These are phyloP conservation scores for Zymoseptoria passerinii DNA, from an alignment of 2,329 filamentous ascomycete species.

Conservation along the genomic window DNA sequence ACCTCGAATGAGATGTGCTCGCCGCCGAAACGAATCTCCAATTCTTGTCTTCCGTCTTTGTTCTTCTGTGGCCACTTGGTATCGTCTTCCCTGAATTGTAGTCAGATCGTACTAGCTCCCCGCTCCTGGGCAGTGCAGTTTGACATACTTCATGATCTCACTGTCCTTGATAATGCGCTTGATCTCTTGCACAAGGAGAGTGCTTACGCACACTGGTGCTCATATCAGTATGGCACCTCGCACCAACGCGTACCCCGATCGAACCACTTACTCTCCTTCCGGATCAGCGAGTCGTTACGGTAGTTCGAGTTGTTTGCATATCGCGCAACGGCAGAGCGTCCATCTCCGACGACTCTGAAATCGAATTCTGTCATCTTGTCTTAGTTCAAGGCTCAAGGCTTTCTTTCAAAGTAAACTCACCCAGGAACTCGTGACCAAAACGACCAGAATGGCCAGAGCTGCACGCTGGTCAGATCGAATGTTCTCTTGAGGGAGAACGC, in stretches of 20 bases:
- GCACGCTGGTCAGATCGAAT: conserved; percentile 6
- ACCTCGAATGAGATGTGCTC: conserved; percentile 99
- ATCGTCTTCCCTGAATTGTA: conserved; percentile 72
- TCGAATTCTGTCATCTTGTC: conserved; percentile 67
- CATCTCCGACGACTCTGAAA: conserved; percentile 85
- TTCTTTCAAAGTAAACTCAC: conserved; percentile 42
- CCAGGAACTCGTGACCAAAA: conserved; percentile 96
- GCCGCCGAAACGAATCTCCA: conserved; percentile 86
- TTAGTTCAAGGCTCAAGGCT: background rate
- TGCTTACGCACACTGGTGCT: conserved; percentile 82
- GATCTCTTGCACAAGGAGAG: conserved; percentile 83
- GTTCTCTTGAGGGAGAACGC: background rate
- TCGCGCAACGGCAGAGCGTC: conserved; percentile 82
- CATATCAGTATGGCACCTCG: background rate
- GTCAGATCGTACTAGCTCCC: background rate
- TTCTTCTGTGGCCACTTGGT: conserved; percentile 99
- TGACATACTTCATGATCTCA: conserved; percentile 81
- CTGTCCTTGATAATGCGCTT: conserved; percentile 95
- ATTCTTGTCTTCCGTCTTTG: conserved; percentile 92
- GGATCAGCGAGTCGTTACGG: conserved; percentile 93
- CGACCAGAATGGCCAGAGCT: conserved; percentile 96
- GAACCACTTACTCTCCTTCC: conserved; percentile 82
- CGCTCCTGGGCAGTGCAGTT: conserved; percentile 7
- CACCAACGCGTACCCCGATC: background rate
- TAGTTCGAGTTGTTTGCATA: conserved; percentile 99